Percentiles rank a stretch among this genome's conserved stretches.
Conservation (phyloP, 176 grass and related monocot genomes). For the Thalia dealbata region DNA sequence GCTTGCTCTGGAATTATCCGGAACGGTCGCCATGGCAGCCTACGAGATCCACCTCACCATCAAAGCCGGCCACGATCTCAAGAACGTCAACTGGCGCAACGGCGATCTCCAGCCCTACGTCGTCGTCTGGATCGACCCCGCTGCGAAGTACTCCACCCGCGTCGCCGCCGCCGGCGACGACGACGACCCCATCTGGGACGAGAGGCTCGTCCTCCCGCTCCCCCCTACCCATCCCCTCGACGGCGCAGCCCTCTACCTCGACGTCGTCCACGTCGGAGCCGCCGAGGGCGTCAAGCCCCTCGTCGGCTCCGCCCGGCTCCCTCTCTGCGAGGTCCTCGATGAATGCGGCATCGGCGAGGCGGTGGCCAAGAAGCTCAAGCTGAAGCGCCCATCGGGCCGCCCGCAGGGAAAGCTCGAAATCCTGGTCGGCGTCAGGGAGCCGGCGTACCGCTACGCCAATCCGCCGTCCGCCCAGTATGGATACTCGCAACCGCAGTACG, state of each 20-base stretch:
- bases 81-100: conserved; percentile 80
- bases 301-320: conserved; percentile 49
- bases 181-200: conserved; percentile 52
- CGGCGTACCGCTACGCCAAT: conserved; percentile 32
- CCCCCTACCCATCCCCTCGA: conserved; percentile 26
- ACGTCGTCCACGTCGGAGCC: conserved; percentile 66
- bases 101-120: conserved; percentile 52
- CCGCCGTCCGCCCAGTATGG: conserved; percentile 6
- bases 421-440: conserved; percentile 40
- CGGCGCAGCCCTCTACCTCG: conserved; percentile 48
- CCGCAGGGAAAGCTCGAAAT: conserved; percentile 59
- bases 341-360: conserved; percentile 39
- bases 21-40: neutral
- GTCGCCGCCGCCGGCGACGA: conserved; percentile 44
- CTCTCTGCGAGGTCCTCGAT: conserved; percentile 56
- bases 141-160: conserved; percentile 43
- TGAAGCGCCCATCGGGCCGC: conserved; percentile 62
- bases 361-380: conserved; percentile 30
- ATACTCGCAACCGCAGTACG: too few relatives aligned
- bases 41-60: conserved; percentile 59
- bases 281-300: conserved; percentile 56
- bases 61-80: conserved; percentile 43
- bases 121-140: conserved; percentile 46
- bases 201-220: conserved; percentile 43
- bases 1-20: too few relatives aligned